Percentiles rank a stretch among this genome's conserved stretches.
phyloP scores from a whole-genome alignment of 495 filamentous ascomycete species.

The Daldinia decipiens region DNA sequence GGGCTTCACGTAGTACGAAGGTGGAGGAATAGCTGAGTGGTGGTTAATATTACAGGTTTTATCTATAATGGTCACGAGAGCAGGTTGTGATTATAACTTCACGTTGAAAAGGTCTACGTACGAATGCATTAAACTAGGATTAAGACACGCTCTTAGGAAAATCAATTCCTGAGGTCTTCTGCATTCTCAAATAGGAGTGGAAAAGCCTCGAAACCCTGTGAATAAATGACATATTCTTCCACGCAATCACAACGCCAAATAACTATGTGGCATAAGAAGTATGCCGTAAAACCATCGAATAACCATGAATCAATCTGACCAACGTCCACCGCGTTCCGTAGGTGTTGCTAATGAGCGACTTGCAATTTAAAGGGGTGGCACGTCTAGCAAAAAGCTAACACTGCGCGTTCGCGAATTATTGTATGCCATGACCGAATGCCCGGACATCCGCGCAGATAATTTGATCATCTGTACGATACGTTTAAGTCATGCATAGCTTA shows the following conservation, averaged over 20 bases:
- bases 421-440: constrained; percentile 33
- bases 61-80: constrained; percentile 7
- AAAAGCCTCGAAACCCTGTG: constrained; percentile 19
- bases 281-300: constrained; percentile 45
- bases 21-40: background rate
- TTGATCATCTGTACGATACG: constrained; percentile 21
- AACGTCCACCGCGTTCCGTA: constrained; percentile 38
- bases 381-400: constrained; percentile 25
- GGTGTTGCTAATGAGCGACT: constrained; percentile 43
- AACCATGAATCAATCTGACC: constrained; percentile 40
- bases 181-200: constrained; percentile 41
- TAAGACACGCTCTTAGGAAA: constrained; percentile 8
- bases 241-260: constrained; percentile 33
- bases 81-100: background rate
- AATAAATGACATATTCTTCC: constrained; percentile 38
- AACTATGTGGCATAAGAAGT: constrained; percentile 48
- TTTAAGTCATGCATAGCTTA: constrained; percentile 49
- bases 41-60: background rate
- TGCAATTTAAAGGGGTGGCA: constrained; percentile 34
- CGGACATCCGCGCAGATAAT: constrained; percentile 29
- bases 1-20: background rate
- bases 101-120: constrained; percentile 4
- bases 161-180: constrained; percentile 38
- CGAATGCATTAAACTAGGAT: background rate
- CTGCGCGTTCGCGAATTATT: constrained; percentile 26